Evolutionary conservation across 2,329 filamentous ascomycete genomes (phyloP).

Genomic region (Paecilomyces sp.): DNA sequence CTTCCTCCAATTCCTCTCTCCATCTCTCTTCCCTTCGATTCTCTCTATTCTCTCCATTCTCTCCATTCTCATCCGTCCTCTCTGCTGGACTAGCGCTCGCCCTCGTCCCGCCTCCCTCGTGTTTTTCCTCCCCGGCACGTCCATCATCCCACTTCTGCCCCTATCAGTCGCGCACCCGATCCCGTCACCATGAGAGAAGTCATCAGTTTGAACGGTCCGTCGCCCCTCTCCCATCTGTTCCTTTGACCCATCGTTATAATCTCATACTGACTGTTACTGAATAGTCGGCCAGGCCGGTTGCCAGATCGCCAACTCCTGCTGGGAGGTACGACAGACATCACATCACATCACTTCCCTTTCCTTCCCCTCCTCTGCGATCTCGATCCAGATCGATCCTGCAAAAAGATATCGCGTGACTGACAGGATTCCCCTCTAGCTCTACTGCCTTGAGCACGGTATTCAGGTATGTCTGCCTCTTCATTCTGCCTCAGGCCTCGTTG

Average conservation of each 20-base stretch:
- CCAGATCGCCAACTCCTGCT: conserved; percentile 99
- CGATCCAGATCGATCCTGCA: background rate
- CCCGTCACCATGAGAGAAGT: conserved; percentile 92
- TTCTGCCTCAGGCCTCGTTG: background rate
- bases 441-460: conserved; percentile 99
- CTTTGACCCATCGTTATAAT: no score
- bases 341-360: background rate
- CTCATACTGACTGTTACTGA: conserved; percentile 29
- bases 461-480: conserved; percentile 58
- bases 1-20: conserved; percentile 10
- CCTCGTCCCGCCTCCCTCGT: background rate
- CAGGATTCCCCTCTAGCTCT: conserved; percentile 60
- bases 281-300: conserved; percentile 99
- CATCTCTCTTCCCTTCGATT: conserved; percentile 12
- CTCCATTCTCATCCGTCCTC: background rate
- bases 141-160: conserved; percentile 2
- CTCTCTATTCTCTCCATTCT: conserved; percentile 4
- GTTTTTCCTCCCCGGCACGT: conserved; percentile 6
- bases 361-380: background rate
- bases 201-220: conserved; percentile 95
- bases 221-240: conserved; percentile 5
- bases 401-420: conserved; percentile 15
- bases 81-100: background rate
- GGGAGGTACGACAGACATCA: conserved; percentile 71
- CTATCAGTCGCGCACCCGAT: conserved; percentile 2